Percentiles rank a stretch among this genome's conserved stretches.
These are phyloP conservation scores for Wickerhamomyces ciferrii DNA, from an alignment of 805 yeast genomes.

Conservation along the genomic window DNA sequence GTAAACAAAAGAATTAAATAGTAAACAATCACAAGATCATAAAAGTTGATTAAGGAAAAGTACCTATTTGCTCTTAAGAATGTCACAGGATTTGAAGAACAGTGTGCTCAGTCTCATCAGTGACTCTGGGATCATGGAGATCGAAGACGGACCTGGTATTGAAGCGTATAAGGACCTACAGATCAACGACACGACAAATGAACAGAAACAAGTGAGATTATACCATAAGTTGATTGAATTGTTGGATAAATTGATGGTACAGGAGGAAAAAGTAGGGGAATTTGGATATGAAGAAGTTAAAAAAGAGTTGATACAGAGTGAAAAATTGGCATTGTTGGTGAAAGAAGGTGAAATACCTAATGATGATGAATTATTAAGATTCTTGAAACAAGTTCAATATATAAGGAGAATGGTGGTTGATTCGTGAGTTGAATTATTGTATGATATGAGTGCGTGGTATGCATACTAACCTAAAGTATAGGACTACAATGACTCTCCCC, in stretches of 20 bases:
- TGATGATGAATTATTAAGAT: background rate
- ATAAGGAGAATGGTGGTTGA: background rate
- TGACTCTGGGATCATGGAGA: background rate
- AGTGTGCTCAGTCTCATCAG: background rate
- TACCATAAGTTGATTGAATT: conserved; percentile 26
- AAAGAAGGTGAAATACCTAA: background rate
- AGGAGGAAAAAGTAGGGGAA: conserved; percentile 8
- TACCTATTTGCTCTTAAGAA: no score
- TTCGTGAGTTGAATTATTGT: background rate
- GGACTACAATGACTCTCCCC: conserved; percentile 12
- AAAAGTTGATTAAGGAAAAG: background rate
- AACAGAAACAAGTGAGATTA: conserved; percentile 21
- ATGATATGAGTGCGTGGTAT: conserved; percentile 1
- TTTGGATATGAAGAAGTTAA: background rate
- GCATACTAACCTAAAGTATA: background rate
- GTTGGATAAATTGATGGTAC: conserved; percentile 26
- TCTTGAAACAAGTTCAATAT: background rate
- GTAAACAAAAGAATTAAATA: background rate
- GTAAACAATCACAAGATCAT: background rate
- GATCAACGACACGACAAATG: background rate
- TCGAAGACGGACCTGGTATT: background rate
- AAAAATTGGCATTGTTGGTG: background rate
- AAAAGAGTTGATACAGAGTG: background rate
- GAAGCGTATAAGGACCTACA: background rate
- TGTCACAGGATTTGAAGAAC: background rate